A percentile compares a stretch with the other conserved stretches of the same genome.
These are phyloP conservation scores for Coemansia sp. DNA, from an alignment of 192 early-diverging fungal species.

Conservation along the genomic window DNA sequence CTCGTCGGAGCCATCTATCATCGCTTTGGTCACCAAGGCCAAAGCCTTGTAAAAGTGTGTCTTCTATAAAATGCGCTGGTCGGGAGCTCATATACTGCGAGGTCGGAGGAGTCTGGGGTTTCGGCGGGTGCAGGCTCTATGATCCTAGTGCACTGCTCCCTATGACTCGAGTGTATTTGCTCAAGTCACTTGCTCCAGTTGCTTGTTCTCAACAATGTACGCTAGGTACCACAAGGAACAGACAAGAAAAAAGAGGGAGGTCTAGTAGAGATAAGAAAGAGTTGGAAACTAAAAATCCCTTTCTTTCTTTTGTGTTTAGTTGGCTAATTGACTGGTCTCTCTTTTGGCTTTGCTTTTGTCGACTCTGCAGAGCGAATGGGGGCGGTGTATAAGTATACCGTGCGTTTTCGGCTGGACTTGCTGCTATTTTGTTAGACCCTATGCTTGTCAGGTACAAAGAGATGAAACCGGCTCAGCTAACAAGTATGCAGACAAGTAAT, in stretches of 20 bases:
- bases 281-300: neutral
- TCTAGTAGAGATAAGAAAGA: neutral
- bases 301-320: neutral
- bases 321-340: neutral
- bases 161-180: neutral
- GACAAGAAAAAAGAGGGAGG: neutral
- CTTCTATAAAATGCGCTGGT: neutral
- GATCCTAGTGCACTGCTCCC: constrained; percentile 5
- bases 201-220: neutral
- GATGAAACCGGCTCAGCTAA: constrained; percentile 9
- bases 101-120: neutral
- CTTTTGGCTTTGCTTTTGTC: neutral
- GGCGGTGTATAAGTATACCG: neutral
- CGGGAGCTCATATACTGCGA: constrained; percentile 5
- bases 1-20: neutral
- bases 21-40: neutral
- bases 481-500: constrained; percentile 13
- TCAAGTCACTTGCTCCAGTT: neutral
- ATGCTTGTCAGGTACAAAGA: neutral
- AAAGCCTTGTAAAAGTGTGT: constrained; percentile 4
- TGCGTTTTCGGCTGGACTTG: neutral
- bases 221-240: neutral
- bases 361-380: neutral
- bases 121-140: constrained; percentile 5
- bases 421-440: constrained; percentile 13